phyloP scores from a whole-genome alignment of 768 basidiomycete genomes.

The Lentinula sp. region DNA sequence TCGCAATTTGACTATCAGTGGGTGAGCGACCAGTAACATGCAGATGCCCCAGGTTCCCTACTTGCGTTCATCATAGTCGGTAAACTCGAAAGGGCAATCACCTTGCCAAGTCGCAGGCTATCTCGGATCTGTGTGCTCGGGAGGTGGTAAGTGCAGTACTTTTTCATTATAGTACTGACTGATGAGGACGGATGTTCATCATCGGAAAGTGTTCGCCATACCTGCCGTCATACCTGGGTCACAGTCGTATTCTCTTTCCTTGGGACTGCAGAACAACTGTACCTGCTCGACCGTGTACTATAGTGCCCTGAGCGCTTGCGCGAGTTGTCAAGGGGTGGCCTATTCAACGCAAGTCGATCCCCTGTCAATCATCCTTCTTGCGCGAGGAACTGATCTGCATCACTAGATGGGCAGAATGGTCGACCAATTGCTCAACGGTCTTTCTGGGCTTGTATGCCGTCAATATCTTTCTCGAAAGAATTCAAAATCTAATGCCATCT shows the following conservation, averaged over 20 bases:
- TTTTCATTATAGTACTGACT: not conserved
- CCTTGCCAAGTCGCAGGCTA: slow-evolving; percentile 2
- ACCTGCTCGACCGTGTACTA: slow-evolving; percentile 1
- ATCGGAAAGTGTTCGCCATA: not conserved
- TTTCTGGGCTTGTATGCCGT: not conserved
- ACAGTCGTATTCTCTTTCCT: not conserved
- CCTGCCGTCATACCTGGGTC: not conserved
- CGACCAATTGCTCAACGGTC: not conserved
- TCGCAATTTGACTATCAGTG: not conserved
- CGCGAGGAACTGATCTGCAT: not conserved
- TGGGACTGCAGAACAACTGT: not conserved
- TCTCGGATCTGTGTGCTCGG: not conserved
- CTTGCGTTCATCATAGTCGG: not conserved
- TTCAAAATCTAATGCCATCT: not conserved
- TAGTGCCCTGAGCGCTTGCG: not conserved
- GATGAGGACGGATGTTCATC: not conserved
- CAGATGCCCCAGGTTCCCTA: not conserved
- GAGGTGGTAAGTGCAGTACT: not conserved
- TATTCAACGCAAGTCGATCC: not conserved
- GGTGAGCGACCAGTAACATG: not conserved
- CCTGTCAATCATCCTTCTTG: not conserved
- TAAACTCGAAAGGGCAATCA: not conserved
- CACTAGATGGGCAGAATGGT: not conserved
- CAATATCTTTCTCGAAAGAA: not conserved
- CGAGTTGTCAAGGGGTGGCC: not conserved